Conservation (phyloP, 352 stramenopile genomes). For the Pythium aristosporum region DNA sequence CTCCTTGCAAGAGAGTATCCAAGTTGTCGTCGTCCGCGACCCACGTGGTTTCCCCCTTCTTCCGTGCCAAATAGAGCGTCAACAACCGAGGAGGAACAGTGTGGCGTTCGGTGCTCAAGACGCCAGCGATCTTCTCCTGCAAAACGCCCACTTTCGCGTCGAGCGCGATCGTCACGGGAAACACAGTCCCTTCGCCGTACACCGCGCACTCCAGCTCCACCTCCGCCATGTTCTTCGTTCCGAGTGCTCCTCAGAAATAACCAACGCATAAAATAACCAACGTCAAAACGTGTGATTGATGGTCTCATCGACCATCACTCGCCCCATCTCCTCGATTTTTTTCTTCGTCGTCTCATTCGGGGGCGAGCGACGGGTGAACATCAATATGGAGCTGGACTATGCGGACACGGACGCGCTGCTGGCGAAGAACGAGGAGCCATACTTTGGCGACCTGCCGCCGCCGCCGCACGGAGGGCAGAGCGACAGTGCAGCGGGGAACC, state of each 20-base stretch:
- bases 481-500: slow-evolving; percentile 18
- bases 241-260: background rate
- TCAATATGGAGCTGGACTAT: slow-evolving; percentile 55
- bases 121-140: slow-evolving; percentile 6
- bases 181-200: slow-evolving; percentile 15
- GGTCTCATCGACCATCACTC: slow-evolving; percentile 21
- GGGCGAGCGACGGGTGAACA: background rate
- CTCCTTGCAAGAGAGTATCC: slow-evolving; percentile 13
- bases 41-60: slow-evolving; percentile 12
- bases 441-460: slow-evolving; percentile 16
- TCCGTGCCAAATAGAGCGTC: slow-evolving; percentile 20
- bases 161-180: slow-evolving; percentile 5
- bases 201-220: slow-evolving; percentile 12
- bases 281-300: background rate
- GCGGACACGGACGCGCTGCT: slow-evolving; percentile 62
- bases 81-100: slow-evolving; percentile 7
- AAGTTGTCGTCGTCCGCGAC: slow-evolving; percentile 8
- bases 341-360: background rate
- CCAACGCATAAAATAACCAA: slow-evolving; percentile 25
- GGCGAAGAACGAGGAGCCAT: slow-evolving; percentile 42
- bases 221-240: background rate
- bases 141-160: slow-evolving; percentile 17
- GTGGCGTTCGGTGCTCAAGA: background rate
- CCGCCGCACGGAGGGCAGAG: slow-evolving; percentile 3
- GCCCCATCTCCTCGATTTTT: background rate